Conservation (phyloP, 2,329 filamentous ascomycete genomes). For the Exophiala lecanii-corni region DNA sequence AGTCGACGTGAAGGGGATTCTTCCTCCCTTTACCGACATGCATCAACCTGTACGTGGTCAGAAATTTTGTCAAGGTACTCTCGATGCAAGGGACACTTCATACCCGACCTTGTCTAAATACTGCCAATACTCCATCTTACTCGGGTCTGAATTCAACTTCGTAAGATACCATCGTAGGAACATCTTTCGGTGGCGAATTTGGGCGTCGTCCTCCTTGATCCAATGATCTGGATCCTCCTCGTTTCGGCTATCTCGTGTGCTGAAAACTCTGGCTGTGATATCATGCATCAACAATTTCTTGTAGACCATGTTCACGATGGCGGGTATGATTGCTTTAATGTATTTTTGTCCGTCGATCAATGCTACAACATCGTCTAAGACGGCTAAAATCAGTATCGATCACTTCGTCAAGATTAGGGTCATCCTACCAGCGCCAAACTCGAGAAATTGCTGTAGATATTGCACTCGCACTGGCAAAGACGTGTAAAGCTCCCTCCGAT, state of each 20-base stretch:
- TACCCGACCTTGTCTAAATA: conserved; percentile 79
- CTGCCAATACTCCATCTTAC: conserved; percentile 73
- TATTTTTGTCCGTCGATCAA: conserved; percentile 67
- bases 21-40: conserved; percentile 70
- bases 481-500: conserved; percentile 19
- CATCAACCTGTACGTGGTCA: conserved; percentile 57
- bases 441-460: conserved; percentile 71
- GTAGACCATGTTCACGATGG: conserved; percentile 80
- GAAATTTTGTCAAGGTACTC: too few species aligned
- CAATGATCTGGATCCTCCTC: conserved; percentile 63
- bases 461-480: conserved; percentile 51
- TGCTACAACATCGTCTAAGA: conserved; percentile 66
- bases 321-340: conserved; percentile 75
- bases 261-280: conserved; percentile 74
- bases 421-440: conserved; percentile 61
- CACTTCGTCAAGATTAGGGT: neutral
- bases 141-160: conserved; percentile 69
- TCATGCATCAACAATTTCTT: conserved; percentile 75
- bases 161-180: conserved; percentile 70
- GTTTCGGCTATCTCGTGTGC: conserved; percentile 56
- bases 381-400: neutral
- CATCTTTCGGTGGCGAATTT: conserved; percentile 73
- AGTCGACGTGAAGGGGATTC: conserved; percentile 72
- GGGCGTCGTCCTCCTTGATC: conserved; percentile 64
- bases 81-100: too few species aligned